These are phyloP conservation scores for Tetrahymena thermophila DNA, from an alignment of 73 alveolate genomes.

Conservation along the genomic window DNA sequence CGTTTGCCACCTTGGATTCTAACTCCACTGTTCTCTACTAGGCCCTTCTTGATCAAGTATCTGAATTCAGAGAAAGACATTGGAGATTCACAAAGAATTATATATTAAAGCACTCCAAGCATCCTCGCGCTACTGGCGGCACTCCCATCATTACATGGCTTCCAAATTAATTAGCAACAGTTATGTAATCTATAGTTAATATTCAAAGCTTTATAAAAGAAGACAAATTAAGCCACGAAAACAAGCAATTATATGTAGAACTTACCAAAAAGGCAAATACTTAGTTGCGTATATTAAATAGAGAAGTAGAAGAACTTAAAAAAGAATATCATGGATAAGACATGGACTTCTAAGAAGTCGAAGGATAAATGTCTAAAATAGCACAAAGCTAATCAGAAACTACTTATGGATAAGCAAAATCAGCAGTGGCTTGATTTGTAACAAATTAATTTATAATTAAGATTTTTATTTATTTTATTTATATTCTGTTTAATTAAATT, in stretches of 20 bases:
- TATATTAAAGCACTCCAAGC: constrained; percentile 5
- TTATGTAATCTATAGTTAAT: background rate
- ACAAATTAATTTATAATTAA: too few relatives aligned
- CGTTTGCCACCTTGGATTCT: constrained; percentile 8
- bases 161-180: constrained; percentile 18
- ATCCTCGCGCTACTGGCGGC: constrained; percentile 41
- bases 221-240: background rate
- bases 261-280: constrained; percentile 12
- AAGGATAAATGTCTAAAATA: background rate
- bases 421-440: too few relatives aligned
- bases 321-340: background rate
- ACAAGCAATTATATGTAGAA: background rate
- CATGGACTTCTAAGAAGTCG: background rate
- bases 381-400: too few relatives aligned
- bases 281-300: background rate
- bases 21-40: background rate
- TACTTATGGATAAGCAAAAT: too few relatives aligned
- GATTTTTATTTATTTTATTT: too few relatives aligned
- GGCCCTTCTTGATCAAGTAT: constrained; percentile 8
- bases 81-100: constrained; percentile 38
- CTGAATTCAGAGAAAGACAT: constrained; percentile 37
- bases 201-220: background rate
- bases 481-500: too few relatives aligned
- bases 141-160: constrained; percentile 27
- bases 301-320: constrained; percentile 23